These are phyloP conservation scores for Trichoderma sp. DNA, from an alignment of 2,329 filamentous ascomycete species.

Conservation along the genomic window DNA sequence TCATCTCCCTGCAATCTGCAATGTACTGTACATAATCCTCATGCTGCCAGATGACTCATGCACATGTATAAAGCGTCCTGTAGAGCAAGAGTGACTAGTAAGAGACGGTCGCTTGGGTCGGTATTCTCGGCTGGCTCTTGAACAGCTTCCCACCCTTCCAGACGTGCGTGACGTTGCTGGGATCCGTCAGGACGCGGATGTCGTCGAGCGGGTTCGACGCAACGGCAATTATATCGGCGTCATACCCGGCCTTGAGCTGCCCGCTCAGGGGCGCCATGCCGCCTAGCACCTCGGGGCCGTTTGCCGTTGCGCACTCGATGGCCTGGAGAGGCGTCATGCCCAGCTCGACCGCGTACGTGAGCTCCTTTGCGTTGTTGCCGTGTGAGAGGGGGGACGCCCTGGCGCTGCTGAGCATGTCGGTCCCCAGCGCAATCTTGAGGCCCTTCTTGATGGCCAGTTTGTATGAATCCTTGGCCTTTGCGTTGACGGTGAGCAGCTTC, in stretches of 20 bases:
- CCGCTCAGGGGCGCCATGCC: conserved; percentile 48
- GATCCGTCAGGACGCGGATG: conserved; percentile 44
- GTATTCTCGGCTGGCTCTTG: conserved; percentile 39
- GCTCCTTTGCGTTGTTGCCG: conserved; percentile 45
- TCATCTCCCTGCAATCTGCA: background rate
- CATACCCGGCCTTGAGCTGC: conserved; percentile 49
- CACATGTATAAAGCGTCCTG: background rate
- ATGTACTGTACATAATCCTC: too few species aligned
- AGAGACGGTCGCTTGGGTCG: background rate
- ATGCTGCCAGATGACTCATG: background rate
- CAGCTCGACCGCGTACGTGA: conserved; percentile 49
- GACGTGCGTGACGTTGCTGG: conserved; percentile 43
- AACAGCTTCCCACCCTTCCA: conserved; percentile 47
- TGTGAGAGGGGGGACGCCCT: conserved; percentile 26
- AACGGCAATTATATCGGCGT: conserved; percentile 51
- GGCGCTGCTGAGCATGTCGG: conserved; percentile 43
- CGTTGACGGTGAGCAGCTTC: conserved; percentile 35
- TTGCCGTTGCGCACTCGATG: conserved; percentile 53
- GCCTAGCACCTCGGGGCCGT: conserved; percentile 46
- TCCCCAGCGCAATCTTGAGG: conserved; percentile 45
- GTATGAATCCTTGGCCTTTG: conserved; percentile 42
- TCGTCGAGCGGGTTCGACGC: conserved; percentile 46
- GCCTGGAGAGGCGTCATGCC: conserved; percentile 53
- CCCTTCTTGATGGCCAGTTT: conserved; percentile 42
- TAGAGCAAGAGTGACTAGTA: background rate